phyloP scores from a whole-genome alignment of 495 filamentous ascomycete species.

The Podospora anserina region DNA sequence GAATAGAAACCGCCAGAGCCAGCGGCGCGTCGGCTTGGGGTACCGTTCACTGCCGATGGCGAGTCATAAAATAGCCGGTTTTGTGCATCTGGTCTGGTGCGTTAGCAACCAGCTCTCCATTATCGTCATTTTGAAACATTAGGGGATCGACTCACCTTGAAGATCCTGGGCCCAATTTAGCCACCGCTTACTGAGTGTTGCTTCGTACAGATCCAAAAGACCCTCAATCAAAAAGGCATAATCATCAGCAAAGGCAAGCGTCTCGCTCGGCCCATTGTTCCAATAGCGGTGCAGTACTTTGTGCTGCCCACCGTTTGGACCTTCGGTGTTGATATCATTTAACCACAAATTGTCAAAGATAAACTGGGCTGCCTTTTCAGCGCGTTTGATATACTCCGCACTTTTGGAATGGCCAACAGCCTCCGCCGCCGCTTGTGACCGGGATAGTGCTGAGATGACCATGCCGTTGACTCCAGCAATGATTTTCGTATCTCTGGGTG shows the following conservation, averaged over 20 bases:
- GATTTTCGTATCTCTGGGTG: constrained; percentile 89
- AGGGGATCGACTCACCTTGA: constrained; percentile 63
- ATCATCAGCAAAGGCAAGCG: constrained; percentile 84
- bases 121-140: constrained; percentile 56
- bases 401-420: constrained; percentile 54
- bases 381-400: constrained; percentile 58
- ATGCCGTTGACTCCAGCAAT: constrained; percentile 86
- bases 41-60: constrained; percentile 17
- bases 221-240: constrained; percentile 89
- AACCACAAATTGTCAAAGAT: constrained; percentile 78
- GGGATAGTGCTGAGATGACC: constrained; percentile 76
- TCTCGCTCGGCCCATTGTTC: constrained; percentile 65
- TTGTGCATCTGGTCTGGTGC: constrained; percentile 52
- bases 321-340: constrained; percentile 35
- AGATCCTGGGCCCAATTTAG: constrained; percentile 79
- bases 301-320: not conserved
- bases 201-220: constrained; percentile 82
- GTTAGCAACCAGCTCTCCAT: not conserved
- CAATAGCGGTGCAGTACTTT: constrained; percentile 67
- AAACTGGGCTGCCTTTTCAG: constrained; percentile 68
- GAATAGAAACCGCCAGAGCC: constrained; percentile 77
- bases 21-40: constrained; percentile 37
- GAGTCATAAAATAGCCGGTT: constrained; percentile 65
- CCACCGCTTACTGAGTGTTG: constrained; percentile 76
- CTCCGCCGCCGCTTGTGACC: constrained; percentile 65